Percentiles rank a stretch among this genome's conserved stretches.
Evolutionary conservation across 2,329 filamentous ascomycete genomes (phyloP).

Genomic region (Fusarium chlamydosporum): DNA sequence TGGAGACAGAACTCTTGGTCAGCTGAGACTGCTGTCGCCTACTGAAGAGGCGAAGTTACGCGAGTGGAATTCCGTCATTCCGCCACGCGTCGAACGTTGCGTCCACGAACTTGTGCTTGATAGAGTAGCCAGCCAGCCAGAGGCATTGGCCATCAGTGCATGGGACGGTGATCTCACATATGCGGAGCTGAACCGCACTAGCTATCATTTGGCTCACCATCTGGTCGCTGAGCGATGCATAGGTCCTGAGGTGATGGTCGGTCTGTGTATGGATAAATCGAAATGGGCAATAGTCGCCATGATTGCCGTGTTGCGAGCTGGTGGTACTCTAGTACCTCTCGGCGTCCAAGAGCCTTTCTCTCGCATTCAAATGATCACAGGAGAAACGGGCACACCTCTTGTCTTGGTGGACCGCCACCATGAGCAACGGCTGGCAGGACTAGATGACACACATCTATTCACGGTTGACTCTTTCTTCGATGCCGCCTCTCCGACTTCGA

Average conservation of each 20-base stretch:
- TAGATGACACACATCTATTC: not conserved
- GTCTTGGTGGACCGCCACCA: conserved; percentile 2
- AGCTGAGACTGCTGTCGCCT: not conserved
- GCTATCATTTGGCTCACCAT: not conserved
- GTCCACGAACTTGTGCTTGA: conserved; percentile 6
- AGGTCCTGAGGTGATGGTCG: not conserved
- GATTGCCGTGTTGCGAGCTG: not conserved
- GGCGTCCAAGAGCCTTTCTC: conserved; percentile 1
- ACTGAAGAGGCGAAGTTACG: not conserved
- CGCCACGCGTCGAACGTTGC: not conserved
- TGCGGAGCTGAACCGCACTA: not conserved
- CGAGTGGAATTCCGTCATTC: conserved; percentile 2
- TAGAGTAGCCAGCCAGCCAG: not conserved
- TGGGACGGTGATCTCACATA: conserved; percentile 5
- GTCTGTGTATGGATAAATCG: conserved; percentile 11
- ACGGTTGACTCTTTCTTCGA: not conserved
- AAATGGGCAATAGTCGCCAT: conserved; percentile 8
- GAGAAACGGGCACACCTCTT: not conserved
- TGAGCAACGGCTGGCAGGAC: not conserved
- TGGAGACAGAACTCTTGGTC: not conserved
- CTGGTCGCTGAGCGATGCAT: not conserved
- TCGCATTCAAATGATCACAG: not conserved
- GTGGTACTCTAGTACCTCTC: conserved; percentile 5
- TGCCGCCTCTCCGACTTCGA: not conserved
- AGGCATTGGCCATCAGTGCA: not conserved